Evolutionary conservation across 345 rosid species (phyloP).

Genomic region (Salix suchowensis): DNA sequence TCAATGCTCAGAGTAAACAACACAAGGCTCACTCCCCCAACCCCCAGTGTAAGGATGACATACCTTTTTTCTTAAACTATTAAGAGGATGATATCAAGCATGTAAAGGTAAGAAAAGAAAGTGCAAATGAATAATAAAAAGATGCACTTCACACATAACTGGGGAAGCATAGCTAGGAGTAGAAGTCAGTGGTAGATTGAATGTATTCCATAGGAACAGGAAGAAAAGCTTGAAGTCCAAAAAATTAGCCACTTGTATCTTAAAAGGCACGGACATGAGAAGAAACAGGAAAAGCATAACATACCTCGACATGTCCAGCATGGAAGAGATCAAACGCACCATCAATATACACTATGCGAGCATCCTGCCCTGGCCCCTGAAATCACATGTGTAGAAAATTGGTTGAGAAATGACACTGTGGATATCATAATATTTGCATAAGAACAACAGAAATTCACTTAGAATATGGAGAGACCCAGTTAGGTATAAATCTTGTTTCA

Average conservation of each 20-base stretch:
- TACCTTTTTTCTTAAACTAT: not conserved
- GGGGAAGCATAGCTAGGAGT: not conserved
- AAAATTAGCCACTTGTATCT: not conserved
- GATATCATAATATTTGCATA: not conserved
- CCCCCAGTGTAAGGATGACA: not conserved
- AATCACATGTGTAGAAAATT: conserved; percentile 10
- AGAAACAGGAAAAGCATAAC: not conserved
- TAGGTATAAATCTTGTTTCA: not conserved
- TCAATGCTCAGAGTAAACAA: not conserved
- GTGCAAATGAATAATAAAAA: not conserved
- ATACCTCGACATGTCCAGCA: conserved; percentile 86
- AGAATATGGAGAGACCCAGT: too few relatives aligned
- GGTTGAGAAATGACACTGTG: not conserved
- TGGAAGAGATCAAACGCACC: conserved; percentile 85
- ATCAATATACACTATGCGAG: conserved; percentile 64
- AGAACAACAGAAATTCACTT: not conserved
- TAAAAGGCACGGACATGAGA: not conserved
- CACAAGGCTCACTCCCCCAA: not conserved
- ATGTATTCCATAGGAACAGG: not conserved
- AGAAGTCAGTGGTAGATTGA: not conserved
- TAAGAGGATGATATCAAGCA: not conserved
- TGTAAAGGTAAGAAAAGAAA: not conserved
- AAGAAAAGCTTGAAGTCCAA: not conserved
- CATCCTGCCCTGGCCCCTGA: conserved; percentile 67
- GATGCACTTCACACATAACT: not conserved